Base-by-base conservation (phyloP, 352 stramenopile species). In the Phytophthora nicotianae region DNA sequence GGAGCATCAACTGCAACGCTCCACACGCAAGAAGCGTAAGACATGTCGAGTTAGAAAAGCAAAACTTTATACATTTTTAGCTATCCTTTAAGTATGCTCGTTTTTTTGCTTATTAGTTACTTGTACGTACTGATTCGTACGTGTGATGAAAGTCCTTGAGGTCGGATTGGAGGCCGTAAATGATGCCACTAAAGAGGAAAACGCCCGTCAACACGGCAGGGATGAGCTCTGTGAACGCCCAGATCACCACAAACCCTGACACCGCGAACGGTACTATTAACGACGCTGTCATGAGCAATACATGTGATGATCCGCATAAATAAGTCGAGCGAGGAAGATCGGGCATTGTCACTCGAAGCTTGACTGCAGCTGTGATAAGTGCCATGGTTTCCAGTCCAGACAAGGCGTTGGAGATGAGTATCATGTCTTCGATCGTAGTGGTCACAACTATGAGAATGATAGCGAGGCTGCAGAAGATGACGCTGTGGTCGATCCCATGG, bases 361-460 rank as follows among this genome's bases (percentile, higher is more conserved):
- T 67, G 11, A 85, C 68, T 2, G 71, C 64, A 8, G 77, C 74
- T 45, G 66, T 29, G 16, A 88, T 75, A 42, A 85, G 62, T 27
- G 65, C 48, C 50, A 84, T 72, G 19, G 47, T 75, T 38, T 80
- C 74, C 41, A 89, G 54, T 4, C 71, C 75, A 16, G 65, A 63
- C 24, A 88, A 62, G 5, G 75, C 71, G 57, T 88, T 89, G 10
- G 75, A 68, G 47, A 89, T 75, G n/a, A 70, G 55, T 5, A 86
- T 53, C 75, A 89, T 79, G 37, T 83, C 75, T 33, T 76, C 57
- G 23, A 67, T 74, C 48, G 82, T 72, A 21, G 82, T 65, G 50
- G 81, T 86, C 19, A 84, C 65, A 37, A 89, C 65, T 3, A 87
- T 75, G 17, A 89, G 70, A 46, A 86, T 81, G 45, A 87, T 75